Conservation (phyloP, 495 filamentous ascomycete genomes). For the Bryoglossum gracile region DNA sequence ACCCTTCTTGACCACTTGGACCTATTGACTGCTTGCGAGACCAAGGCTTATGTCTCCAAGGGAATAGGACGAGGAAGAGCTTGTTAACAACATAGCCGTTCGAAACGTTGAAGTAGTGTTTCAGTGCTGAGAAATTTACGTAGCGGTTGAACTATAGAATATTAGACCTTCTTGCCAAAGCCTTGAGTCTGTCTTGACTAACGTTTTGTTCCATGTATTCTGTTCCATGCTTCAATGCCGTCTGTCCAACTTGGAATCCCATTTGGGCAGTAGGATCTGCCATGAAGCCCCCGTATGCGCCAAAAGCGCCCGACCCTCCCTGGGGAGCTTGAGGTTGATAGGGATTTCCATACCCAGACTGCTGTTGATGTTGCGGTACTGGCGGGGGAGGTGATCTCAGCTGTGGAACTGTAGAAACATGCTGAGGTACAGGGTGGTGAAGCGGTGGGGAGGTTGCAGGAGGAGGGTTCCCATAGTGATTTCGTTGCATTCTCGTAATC, state of each 20-base stretch:
- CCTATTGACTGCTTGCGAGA: constrained; percentile 62
- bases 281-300: constrained; percentile 79
- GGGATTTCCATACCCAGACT: constrained; percentile 68
- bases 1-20: constrained; percentile 65
- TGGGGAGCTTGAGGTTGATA: constrained; percentile 54
- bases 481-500: constrained; percentile 96
- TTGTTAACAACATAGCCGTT: constrained; percentile 86
- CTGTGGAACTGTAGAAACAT: constrained; percentile 98
- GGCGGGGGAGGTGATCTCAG: constrained; percentile 93
- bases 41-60: constrained; percentile 96
- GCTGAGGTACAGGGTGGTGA: constrained; percentile 96
- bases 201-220: constrained; percentile 94
- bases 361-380: constrained; percentile 61
- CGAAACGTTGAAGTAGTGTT: constrained; percentile 96
- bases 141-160: constrained; percentile 88
- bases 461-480: constrained; percentile 59
- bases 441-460: constrained; percentile 87
- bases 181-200: constrained; percentile 5
- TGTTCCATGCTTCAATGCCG: constrained; percentile 78
- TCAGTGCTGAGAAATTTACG: constrained; percentile 84
- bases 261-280: constrained; percentile 95
- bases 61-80: constrained; percentile 84
- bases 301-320: constrained; percentile 49
- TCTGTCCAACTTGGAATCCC: constrained; percentile 90
- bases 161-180: not conserved